Evolutionary conservation across 148 eudicot genomes (phyloP), one percentile per base, ranked within the genome.

Genomic region (Spergularia marina): DNA sequence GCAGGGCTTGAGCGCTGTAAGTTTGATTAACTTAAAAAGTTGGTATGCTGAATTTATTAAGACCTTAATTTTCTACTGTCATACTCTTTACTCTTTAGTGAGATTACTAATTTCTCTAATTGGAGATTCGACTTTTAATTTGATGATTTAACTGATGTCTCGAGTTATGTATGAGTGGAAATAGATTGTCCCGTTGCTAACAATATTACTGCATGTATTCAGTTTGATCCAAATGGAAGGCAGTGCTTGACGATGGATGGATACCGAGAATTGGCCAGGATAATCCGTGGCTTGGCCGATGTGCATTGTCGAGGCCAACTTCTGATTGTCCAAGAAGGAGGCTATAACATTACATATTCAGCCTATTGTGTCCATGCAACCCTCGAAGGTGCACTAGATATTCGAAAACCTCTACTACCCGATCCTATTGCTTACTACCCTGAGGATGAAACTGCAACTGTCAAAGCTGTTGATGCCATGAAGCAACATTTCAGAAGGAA

Each of bases 221-320:
- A 95, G 98, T 95, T 95, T 86, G 99, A 95, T 76, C 91, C 99
- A 53, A 95, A 95, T 72, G 99, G 99, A 80, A 91, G 98, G 82
- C 96, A 90, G 65, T 95, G 99, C 82, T 85, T 95, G 88, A 88
- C 98, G n/a, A 91, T 92, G 97, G 91, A 91, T 66, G 98, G 99
- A 41, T 95, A 95, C 68, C 83, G 97, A 44, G 79, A 79, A 67
- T 74, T 92, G 23, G 94, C 89, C 53, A 79, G 72, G 56, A 74
- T 78, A 34, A 73, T 89, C 52, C 92, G 90, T 16, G 77, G 65
- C 23, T 67, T 95, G 67, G 96, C 99, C 4, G 79, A 95, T 77
- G 77, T 74, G 53, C 85, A 89, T 72, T 73, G 92, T 61, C 18
- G 82, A 41, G 96, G 97, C 10, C 88, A 88, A 13, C 81, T 95